phyloP scores from a whole-genome alignment of 23 red algal species.

The Agarophyton chilense region DNA sequence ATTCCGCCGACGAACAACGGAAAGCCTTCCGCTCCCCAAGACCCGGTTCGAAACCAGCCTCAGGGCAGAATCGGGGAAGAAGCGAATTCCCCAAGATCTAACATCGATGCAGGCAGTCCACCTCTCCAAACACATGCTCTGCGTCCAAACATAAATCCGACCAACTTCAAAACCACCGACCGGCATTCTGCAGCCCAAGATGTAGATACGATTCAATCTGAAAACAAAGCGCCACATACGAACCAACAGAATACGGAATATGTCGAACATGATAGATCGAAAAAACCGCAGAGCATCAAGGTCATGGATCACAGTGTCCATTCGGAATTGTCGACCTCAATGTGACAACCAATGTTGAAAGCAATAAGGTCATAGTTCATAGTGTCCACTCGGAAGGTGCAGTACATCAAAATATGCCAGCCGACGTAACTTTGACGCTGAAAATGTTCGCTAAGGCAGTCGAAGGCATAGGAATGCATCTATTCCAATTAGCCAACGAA shows the following conservation, averaged over 20 bases:
- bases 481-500: slow-evolving; percentile 58
- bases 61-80: neutral
- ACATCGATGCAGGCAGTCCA: neutral
- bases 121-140: neutral
- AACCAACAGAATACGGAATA: neutral
- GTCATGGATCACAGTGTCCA: neutral
- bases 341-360: neutral
- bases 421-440: slow-evolving; percentile 42
- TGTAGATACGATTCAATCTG: neutral
- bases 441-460: slow-evolving; percentile 60
- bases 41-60: neutral
- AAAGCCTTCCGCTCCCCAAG: neutral
- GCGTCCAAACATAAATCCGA: neutral
- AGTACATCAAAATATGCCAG: slow-evolving; percentile 24
- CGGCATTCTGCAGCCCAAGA: neutral
- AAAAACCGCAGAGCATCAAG: neutral
- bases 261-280: neutral
- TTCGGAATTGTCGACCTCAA: neutral
- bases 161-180: neutral
- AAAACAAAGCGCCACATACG: neutral
- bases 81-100: neutral
- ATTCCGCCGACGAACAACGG: neutral
- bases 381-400: neutral
- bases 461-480: slow-evolving; percentile 20
- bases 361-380: neutral